Conservation (phyloP, 805 yeast species). For the Sugiyamaella valdiviana region DNA sequence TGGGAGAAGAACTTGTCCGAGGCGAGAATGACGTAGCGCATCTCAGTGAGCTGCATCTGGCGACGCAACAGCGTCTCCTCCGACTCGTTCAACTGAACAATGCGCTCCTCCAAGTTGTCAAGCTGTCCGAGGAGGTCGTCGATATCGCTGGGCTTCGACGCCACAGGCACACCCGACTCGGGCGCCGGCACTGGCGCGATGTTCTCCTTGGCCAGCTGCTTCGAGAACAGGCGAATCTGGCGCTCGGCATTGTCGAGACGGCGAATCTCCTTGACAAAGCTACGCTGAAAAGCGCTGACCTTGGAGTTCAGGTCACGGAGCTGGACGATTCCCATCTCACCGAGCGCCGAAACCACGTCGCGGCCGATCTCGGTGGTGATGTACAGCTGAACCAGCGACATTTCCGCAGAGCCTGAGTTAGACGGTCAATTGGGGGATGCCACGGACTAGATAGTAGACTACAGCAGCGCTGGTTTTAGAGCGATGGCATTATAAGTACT, state of each 20-base stretch:
- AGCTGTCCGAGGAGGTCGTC: slow-evolving; percentile 66
- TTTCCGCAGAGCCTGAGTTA: slow-evolving; percentile 77
- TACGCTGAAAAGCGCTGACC: slow-evolving; percentile 79
- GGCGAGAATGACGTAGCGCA: slow-evolving; percentile 53
- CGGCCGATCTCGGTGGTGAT: slow-evolving; percentile 86
- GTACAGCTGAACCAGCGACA: slow-evolving; percentile 88
- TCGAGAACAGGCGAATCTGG: slow-evolving; percentile 50
- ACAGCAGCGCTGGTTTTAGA: not conserved
- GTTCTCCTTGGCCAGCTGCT: slow-evolving; percentile 28
- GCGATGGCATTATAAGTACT: slow-evolving; percentile 8
- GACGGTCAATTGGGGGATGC: not conserved
- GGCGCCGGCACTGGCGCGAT: slow-evolving; percentile 33
- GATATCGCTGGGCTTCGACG: slow-evolving; percentile 49
- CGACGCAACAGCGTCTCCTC: slow-evolving; percentile 55
- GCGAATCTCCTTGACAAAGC: slow-evolving; percentile 84
- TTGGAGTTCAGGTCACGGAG: slow-evolving; percentile 81
- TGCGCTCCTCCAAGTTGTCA: slow-evolving; percentile 63
- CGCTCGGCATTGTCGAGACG: slow-evolving; percentile 81
- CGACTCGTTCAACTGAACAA: slow-evolving; percentile 64
- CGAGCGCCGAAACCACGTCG: slow-evolving; percentile 78
- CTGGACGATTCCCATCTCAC: slow-evolving; percentile 79
- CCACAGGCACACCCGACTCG: slow-evolving; percentile 34
- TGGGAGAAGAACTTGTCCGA: slow-evolving; percentile 42
- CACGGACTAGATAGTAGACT: not conserved
- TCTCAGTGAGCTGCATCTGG: slow-evolving; percentile 63